These are phyloP conservation scores for Periglandula ipomoeae DNA, from an alignment of 2,329 filamentous ascomycete species.

Conservation along the genomic window DNA sequence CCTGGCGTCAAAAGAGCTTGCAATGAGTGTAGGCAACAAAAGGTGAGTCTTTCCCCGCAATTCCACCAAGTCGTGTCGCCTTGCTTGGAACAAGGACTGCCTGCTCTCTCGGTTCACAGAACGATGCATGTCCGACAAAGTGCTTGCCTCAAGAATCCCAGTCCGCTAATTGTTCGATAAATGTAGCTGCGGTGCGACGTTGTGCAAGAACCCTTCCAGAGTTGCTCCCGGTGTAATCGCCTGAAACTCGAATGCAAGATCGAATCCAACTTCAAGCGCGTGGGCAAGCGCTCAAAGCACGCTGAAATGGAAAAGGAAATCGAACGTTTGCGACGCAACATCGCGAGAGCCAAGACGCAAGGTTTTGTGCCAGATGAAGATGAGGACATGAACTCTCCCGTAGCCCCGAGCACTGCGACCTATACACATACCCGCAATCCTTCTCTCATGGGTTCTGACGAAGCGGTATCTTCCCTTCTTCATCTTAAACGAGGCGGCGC, in stretches of 20 bases:
- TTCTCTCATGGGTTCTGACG: slow-evolving; percentile 58
- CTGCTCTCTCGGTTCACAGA: too few species aligned
- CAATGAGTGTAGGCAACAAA: slow-evolving; percentile 79
- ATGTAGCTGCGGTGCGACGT: slow-evolving; percentile 72
- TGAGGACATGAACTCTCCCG: slow-evolving; percentile 50
- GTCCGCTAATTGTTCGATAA: background rate
- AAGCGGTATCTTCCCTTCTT: slow-evolving; percentile 57
- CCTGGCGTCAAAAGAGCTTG: slow-evolving; percentile 70
- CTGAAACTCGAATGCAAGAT: slow-evolving; percentile 78
- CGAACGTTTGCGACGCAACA: slow-evolving; percentile 53
- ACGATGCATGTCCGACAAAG: too few species aligned
- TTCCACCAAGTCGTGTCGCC: too few species aligned
- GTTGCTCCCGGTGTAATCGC: slow-evolving; percentile 69
- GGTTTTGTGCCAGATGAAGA: slow-evolving; percentile 48
- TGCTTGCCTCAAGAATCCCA: too few species aligned
- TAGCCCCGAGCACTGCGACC: slow-evolving; percentile 39
- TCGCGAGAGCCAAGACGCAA: slow-evolving; percentile 50
- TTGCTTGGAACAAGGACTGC: background rate
- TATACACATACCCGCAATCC: slow-evolving; percentile 53
- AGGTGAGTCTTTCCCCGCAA: slow-evolving; percentile 48
- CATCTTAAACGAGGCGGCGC: slow-evolving; percentile 57
- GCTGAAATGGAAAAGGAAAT: slow-evolving; percentile 83
- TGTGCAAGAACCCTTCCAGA: slow-evolving; percentile 68
- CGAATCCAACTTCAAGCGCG: slow-evolving; percentile 77
- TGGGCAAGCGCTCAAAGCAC: slow-evolving; percentile 74